Percentiles rank a stretch among this genome's conserved stretches.
Evolutionary conservation across 345 rosid species (phyloP).

Genomic region (Rhizophora apiculata): DNA sequence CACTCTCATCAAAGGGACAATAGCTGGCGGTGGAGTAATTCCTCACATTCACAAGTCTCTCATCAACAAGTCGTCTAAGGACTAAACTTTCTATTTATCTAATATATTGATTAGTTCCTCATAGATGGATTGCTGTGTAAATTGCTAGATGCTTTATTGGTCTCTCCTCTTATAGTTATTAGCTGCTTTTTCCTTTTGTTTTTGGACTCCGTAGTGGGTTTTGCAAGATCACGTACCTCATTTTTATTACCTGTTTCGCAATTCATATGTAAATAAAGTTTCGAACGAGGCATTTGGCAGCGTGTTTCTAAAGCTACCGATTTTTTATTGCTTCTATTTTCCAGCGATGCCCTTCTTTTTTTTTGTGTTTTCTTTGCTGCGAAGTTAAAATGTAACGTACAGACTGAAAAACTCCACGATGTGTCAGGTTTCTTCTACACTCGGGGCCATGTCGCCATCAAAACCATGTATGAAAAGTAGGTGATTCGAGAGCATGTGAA

Average conservation of each 20-base stretch:
- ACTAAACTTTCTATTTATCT: neutral
- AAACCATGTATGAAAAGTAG: too few relatives aligned
- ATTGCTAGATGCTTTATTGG: neutral
- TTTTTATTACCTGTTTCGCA: neutral
- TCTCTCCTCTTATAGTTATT: neutral
- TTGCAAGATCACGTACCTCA: neutral
- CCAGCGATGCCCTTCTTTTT: too few relatives aligned
- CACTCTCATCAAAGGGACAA: constrained; percentile 23
- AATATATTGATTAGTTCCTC: neutral
- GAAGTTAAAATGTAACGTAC: too few relatives aligned
- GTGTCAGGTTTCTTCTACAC: too few relatives aligned
- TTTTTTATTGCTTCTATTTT: too few relatives aligned
- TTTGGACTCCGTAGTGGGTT: neutral
- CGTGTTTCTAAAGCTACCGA: too few relatives aligned
- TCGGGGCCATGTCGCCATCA: too few relatives aligned
- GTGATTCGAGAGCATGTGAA: too few relatives aligned
- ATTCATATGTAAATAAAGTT: neutral
- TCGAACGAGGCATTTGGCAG: too few relatives aligned
- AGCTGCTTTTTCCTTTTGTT: neutral
- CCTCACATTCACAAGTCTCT: constrained; percentile 33
- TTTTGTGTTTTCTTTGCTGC: too few relatives aligned
- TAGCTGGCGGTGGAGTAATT: constrained; percentile 27
- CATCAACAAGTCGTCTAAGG: constrained; percentile 29
- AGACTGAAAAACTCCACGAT: too few relatives aligned
- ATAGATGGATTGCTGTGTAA: neutral